A percentile compares a stretch with the other conserved stretches of the same genome.
phyloP scores from a whole-genome alignment of 371 early-diverging fungal genomes.

The Racocetra persica region DNA sequence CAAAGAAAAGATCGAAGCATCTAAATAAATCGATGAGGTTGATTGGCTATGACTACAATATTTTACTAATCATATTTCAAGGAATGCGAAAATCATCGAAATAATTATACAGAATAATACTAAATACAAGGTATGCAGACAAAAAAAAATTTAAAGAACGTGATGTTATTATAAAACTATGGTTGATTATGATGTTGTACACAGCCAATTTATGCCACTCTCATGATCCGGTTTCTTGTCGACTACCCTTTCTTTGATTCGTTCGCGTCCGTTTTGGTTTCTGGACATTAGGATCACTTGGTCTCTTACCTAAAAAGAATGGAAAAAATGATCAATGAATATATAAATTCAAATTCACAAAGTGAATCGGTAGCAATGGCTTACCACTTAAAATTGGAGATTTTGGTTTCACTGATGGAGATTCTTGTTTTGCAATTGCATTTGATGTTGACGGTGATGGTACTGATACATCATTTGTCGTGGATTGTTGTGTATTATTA shows the following conservation, averaged over 20 bases:
- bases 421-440: constrained; percentile 5
- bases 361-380: background rate
- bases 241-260: background rate
- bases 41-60: background rate
- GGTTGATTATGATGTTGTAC: background rate
- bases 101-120: background rate
- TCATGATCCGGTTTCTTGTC: constrained; percentile 20
- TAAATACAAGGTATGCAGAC: background rate
- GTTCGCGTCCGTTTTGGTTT: background rate
- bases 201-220: background rate
- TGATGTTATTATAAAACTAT: background rate
- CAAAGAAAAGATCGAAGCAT: background rate
- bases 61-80: background rate
- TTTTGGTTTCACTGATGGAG: background rate
- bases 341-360: background rate
- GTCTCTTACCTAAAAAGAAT: background rate
- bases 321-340: background rate
- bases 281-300: background rate
- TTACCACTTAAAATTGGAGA: background rate
- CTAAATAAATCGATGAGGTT: background rate
- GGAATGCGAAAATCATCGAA: background rate
- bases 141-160: background rate
- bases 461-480: background rate
- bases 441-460: constrained; percentile 23
- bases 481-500: background rate